Percentiles rank a stretch among this genome's conserved stretches.
phyloP scores from a whole-genome alignment of 768 basidiomycete genomes.

The Tephrocybe sp. region DNA sequence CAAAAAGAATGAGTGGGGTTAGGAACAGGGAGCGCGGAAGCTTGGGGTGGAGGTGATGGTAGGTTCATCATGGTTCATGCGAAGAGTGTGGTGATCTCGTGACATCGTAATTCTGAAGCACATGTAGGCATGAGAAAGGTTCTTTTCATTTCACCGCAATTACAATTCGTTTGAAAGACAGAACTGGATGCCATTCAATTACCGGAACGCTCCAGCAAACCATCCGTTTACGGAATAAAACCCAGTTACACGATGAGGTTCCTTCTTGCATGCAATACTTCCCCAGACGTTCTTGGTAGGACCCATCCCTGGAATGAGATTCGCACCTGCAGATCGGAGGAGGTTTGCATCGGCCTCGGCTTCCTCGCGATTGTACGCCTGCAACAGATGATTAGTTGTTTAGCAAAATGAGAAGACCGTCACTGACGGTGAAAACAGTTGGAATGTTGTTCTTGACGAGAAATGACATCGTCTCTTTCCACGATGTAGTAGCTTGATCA shows the following conservation, averaged over 20 bases:
- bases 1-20: conserved; percentile 76
- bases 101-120: too few relatives aligned
- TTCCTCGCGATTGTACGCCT: conserved; percentile 33
- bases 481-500: conserved; percentile 18
- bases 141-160: too few relatives aligned
- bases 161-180: too few relatives aligned
- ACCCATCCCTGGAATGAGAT: conserved; percentile 23
- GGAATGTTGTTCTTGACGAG: conserved; percentile 26
- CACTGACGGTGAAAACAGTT: conserved; percentile 31
- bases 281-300: conserved; percentile 31
- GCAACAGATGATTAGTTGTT: neutral
- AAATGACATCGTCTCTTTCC: conserved; percentile 25
- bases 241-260: conserved; percentile 29
- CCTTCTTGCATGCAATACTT: conserved; percentile 24
- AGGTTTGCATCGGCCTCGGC: conserved; percentile 26
- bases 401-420: neutral
- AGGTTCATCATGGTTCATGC: conserved; percentile 5
- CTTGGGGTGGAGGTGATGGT: neutral
- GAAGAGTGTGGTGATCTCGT: neutral
- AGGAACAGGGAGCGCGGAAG: conserved; percentile 43
- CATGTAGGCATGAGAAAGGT: too few relatives aligned
- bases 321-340: conserved; percentile 20
- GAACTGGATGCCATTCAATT: too few relatives aligned
- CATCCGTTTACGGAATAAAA: conserved; percentile 35
- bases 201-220: conserved; percentile 32